Evolutionary conservation across 306 rosid species (phyloP).

Genomic region (Malus asiatica): DNA sequence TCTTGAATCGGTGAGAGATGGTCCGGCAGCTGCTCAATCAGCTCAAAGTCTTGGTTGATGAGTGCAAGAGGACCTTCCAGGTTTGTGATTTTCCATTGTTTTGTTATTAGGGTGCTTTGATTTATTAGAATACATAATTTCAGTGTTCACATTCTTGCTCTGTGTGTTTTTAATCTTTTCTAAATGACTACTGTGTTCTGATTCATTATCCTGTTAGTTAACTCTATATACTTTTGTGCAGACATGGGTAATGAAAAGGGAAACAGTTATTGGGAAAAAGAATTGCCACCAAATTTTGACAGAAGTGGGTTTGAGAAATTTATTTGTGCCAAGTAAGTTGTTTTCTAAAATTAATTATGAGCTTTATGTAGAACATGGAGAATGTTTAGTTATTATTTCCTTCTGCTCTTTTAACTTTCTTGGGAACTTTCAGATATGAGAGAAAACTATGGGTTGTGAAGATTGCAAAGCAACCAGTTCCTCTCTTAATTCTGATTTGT

Average conservation of each 20-base stretch:
- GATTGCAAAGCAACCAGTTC: slow-evolving; percentile 23
- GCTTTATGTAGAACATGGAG: not conserved
- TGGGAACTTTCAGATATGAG: slow-evolving; percentile 56
- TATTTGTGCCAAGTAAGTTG: slow-evolving; percentile 60
- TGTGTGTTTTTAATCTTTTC: too few species aligned
- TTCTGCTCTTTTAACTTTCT: slow-evolving; percentile 15
- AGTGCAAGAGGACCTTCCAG: too few species aligned
- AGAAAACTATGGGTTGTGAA: slow-evolving; percentile 53
- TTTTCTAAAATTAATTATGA: slow-evolving; percentile 19
- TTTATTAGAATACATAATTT: slow-evolving; percentile 4
- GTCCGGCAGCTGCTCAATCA: too few species aligned
- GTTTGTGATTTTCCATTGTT: too few species aligned
- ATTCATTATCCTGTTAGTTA: too few species aligned
- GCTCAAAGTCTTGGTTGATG: too few species aligned
- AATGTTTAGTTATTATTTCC: slow-evolving; percentile 9
- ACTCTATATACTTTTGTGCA: too few species aligned
- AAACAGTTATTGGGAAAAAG: slow-evolving; percentile 73
- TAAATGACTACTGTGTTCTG: too few species aligned
- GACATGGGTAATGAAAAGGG: slow-evolving; percentile 11
- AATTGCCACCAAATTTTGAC: slow-evolving; percentile 48
- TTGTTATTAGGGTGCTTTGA: too few species aligned
- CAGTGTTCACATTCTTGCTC: not conserved
- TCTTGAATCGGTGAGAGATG: too few species aligned
- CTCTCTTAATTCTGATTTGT: not conserved
- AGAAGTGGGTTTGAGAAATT: slow-evolving; percentile 37